Conservation (phyloP, 2,329 filamentous ascomycete species). For the Apiospora rasikravindrae region DNA sequence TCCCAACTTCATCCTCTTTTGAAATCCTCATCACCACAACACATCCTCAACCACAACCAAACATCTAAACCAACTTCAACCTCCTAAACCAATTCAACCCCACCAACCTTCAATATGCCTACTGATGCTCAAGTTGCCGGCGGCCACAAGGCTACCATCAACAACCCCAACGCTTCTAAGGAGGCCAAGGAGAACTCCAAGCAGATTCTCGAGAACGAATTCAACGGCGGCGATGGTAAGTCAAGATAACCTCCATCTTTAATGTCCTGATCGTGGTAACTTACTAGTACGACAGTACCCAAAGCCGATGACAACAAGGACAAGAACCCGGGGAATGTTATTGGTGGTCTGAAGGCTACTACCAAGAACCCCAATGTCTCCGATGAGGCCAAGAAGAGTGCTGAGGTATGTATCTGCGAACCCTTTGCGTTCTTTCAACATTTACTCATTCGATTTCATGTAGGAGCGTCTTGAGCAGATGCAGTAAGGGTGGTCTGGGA, state of each 20-base stretch:
- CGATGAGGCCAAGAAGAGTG: conserved; percentile 60
- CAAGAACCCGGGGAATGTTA: conserved; percentile 62
- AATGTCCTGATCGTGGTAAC: background rate
- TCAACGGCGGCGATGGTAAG: conserved; percentile 48
- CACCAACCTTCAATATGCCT: conserved; percentile 46
- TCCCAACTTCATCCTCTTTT: background rate
- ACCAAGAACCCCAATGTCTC: conserved; percentile 62
- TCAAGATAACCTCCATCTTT: background rate
- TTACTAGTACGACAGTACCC: conserved; percentile 30
- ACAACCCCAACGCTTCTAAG: conserved; percentile 61
- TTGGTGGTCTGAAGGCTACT: conserved; percentile 56
- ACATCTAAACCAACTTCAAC: background rate
- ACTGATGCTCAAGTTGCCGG: conserved; percentile 57
- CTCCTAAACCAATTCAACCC: background rate
- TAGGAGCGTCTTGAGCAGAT: conserved; percentile 52
- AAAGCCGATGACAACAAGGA: conserved; percentile 41
- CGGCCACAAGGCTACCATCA: conserved; percentile 64
- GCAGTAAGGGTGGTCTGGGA: conserved; percentile 25
- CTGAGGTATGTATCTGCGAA: conserved; percentile 39
- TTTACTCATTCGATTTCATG: background rate
- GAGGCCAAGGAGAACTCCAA: conserved; percentile 62
- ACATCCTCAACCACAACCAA: background rate
- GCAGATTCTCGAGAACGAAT: conserved; percentile 56
- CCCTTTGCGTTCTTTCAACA: background rate
- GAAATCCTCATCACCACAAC: background rate